Base-by-base conservation (phyloP, 2,329 filamentous ascomycete genomes). In the Lecanicillium sp. region DNA sequence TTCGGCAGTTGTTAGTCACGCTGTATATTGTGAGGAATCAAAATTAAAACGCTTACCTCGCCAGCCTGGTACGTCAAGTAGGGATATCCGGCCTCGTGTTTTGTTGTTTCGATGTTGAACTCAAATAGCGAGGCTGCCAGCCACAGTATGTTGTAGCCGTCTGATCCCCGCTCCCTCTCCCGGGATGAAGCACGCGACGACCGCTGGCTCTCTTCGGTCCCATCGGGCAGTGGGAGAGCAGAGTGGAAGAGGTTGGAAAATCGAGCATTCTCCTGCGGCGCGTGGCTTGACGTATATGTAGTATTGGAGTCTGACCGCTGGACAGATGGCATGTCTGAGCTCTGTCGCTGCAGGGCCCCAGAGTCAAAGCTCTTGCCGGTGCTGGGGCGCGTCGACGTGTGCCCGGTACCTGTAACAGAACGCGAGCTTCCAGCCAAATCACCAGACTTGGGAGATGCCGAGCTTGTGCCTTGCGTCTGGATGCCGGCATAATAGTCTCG, bases 1-100 rank as follows among this genome's bases (percentile, higher is more conserved):
- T 2, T 4, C 33, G 4, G 11, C 5, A 9, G 8, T 30, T 11
- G 27, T 52, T 46, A 52, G 50, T 29, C 11, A 8, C 21, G 11
- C 14, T 26, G 6, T 41, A 10, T 24, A 27, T 21, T 54, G 19
- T 48, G 56, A 44, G 21, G 8, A 1, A n/a, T n/a, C n/a, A n/a
- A n/a, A n/a, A n/a, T n/a, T n/a, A 5, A 19, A 30, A 14, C 30
- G 68, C 77, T 59, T 63, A 86, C 83, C 73, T 98, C 93, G 55
- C 93, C 93, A 45, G 90, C 87, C 56, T 91, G 87, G 67, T 98
- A 98, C 37, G 90, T 93, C 52, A 98, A 73, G 64, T 98, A 98
- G 17, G 91, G 90, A 67, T 95, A 97, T 20, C 93, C 93, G 51
- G 87, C 91, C 68, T 97, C 93, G 50, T 87, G 83, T 58, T 95